These are phyloP conservation scores for Myxozyma udenii DNA, from an alignment of 805 yeast genomes.

Conservation along the genomic window DNA sequence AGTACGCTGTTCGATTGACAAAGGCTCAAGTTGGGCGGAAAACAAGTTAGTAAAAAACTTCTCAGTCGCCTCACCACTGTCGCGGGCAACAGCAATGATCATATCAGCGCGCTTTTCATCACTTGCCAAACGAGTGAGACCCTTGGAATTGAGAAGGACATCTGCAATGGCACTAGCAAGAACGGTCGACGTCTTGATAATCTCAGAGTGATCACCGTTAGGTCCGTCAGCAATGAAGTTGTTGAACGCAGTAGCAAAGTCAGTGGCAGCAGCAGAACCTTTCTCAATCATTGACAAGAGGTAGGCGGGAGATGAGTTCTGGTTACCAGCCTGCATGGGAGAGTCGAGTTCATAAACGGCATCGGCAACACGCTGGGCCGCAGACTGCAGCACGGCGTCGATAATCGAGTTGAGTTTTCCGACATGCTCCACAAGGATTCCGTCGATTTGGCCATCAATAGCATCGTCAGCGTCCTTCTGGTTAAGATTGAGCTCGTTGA, in stretches of 20 bases:
- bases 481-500: constrained; percentile 47
- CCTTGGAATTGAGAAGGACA: constrained; percentile 64
- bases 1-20: constrained; percentile 61
- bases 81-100: constrained; percentile 49
- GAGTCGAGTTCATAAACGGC: constrained; percentile 65
- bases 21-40: constrained; percentile 50
- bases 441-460: constrained; percentile 58
- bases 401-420: constrained; percentile 53
- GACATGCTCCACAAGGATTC: constrained; percentile 48
- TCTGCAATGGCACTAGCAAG: constrained; percentile 63
- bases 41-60: constrained; percentile 58
- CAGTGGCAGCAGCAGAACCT: constrained; percentile 67
- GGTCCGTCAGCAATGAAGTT: constrained; percentile 74
- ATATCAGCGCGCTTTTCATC: constrained; percentile 53
- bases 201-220: constrained; percentile 55
- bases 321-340: constrained; percentile 79
- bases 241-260: constrained; percentile 74
- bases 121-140: constrained; percentile 56
- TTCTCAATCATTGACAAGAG: constrained; percentile 67
- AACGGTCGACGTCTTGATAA: constrained; percentile 60
- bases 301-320: constrained; percentile 68
- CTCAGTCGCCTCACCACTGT: constrained; percentile 59
- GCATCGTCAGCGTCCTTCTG: constrained; percentile 51
- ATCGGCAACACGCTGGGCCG: constrained; percentile 71
- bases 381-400: constrained; percentile 68